A percentile compares a stretch with the other conserved stretches of the same genome.
Evolutionary conservation across 345 rosid species (phyloP).

Genomic region (Citrus sp.): DNA sequence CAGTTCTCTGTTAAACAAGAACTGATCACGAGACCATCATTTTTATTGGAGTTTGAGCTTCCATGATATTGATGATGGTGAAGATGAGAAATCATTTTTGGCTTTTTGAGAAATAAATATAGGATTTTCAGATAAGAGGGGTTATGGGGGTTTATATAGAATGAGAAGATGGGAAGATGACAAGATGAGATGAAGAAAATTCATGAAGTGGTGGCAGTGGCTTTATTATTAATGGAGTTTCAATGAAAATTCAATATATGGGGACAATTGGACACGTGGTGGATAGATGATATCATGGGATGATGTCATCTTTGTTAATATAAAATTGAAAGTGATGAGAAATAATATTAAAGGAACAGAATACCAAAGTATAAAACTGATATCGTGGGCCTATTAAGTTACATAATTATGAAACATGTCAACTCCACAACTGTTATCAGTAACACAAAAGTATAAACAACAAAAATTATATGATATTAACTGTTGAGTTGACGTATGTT

Average conservation of each 20-base stretch:
- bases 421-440: no score
- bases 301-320: not conserved
- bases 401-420: no score
- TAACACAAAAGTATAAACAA: no score
- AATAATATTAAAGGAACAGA: no score
- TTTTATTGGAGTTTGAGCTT: constrained; percentile 26
- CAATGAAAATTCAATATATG: not conserved
- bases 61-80: constrained; percentile 8
- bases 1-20: constrained; percentile 56
- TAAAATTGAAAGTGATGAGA: no score
- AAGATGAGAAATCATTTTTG: not conserved
- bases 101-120: not conserved
- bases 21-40: constrained; percentile 19
- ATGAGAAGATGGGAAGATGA: not conserved
- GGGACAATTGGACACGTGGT: not conserved
- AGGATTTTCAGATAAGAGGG: not conserved
- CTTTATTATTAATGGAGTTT: not conserved
- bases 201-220: not conserved
- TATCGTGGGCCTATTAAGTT: no score
- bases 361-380: no score
- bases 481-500: no score
- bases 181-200: no score
- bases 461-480: no score
- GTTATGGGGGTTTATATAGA: not conserved
- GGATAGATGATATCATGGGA: not conserved